Evolutionary conservation across 768 basidiomycete genomes (phyloP), one percentile per base, ranked within the genome.

Genomic region (Grammothele lineata): DNA sequence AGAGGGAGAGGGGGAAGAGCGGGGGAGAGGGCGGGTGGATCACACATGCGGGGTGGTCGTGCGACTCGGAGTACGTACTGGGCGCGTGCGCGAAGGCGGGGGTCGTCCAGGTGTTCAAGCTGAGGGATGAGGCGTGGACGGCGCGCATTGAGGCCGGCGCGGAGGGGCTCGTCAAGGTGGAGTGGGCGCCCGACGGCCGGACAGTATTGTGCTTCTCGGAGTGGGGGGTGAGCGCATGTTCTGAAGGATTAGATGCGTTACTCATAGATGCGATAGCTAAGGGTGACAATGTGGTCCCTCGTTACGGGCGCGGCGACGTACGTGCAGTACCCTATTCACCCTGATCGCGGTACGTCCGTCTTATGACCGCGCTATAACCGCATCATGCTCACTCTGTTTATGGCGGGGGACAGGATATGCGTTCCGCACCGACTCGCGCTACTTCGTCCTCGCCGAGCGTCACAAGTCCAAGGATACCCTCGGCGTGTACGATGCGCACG

Each of bases 401-500:
- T 7, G 27, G 8, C 8, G 14, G 27, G 27, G 7, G 36, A 33
- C 45, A 91, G 89, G 85, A 30, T 88, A 84, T 63, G 74, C 85
- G 21, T 92, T 91, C 62, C 78, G 87, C 35, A 64, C 79, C 24
- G 91, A 94, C 66, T 85, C 84, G 2, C 81, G 83, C 11, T 93
- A 93, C 64, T 85, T 95, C 57, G 69, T 92, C 19, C 68, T 95
- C 5, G 92, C 87, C 4, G 93, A 96, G 62, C 76, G 90, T 18
- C 92, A 95, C 62, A 86, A 86, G 56, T 93, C 90, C 1, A 92
- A 86, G 64, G 92, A 95, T 58, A 86, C 85, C 0, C 62, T 92
- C 0, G 90, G 91, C 19, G 69, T 96, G 4, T 96, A 97, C 61
- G 92, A 95, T 58, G 71, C 78, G 3, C 57, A 72, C 3, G 77